Evolutionary conservation across 495 filamentous ascomycete genomes (phyloP), one percentile per base, ranked within the genome.

Genomic region (Podospora comata): DNA sequence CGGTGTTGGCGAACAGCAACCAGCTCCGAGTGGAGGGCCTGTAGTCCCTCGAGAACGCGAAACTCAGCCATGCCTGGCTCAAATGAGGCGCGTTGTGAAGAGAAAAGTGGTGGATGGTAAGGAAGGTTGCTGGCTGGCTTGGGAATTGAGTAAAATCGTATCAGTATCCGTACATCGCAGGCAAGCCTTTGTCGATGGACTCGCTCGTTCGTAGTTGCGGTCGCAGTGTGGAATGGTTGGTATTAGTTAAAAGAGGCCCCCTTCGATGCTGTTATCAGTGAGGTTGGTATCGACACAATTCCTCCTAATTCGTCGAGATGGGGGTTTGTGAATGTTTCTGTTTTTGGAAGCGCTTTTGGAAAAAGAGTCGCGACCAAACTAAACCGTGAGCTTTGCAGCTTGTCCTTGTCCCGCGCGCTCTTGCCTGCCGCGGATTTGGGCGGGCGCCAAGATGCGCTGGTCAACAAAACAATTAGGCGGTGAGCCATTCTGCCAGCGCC

Each of bases 21-120:
- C 62, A 97, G 85, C 77, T 97, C 92, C 72, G 87, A 85, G 76
- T 93, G 90, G 60, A 97, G 84, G 77, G 85, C 88, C 76, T 90
- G 87, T 68, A 96, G 86, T 77, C 84, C 84, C 68, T 86, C 87
- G 75, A 93, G 82, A 65, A 82, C 84, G 72, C 86, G 85, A 66
- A 83, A 75, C 60, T 88, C 86, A 73, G 87, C 86, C 92, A 93
- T 94, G 67, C 70, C 79, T 63, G 73, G 60, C 64, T 65, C 68
- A 64, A 70, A 65, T 59, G 66, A 71, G 74, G 71, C 66, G 74
- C 69, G 39, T 48, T 48, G 39, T 48, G 15, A 48, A 16, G 5
- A 48, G 39, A 48, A 39, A 16, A 48, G 39, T 23, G 58, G 13
- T 11, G 57, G 62, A 62, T 13, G 48, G 39, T 48, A 48, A 18